Percentiles rank a stretch among this genome's conserved stretches.
Conservation (phyloP, 208 protist species). For the Angomonas ambiguus region DNA sequence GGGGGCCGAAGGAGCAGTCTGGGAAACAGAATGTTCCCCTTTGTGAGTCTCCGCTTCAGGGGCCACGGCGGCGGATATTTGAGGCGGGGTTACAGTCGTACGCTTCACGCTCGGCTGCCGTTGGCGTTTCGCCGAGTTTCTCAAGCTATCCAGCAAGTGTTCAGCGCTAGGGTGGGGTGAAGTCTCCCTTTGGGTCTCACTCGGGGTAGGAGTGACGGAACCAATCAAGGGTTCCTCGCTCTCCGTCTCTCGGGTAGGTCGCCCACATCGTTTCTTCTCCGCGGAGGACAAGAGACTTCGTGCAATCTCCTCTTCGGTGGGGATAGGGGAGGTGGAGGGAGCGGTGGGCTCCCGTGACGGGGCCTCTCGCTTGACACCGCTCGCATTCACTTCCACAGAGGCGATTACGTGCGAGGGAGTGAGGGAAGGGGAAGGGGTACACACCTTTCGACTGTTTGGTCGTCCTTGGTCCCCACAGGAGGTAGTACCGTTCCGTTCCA, state of each 20-base stretch:
- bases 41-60: background rate
- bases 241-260: constrained; percentile 15
- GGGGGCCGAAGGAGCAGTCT: constrained; percentile 21
- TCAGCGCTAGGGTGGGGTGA: constrained; percentile 28
- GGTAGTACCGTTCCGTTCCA: background rate
- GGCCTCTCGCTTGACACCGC: background rate
- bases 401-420: background rate
- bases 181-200: constrained; percentile 8
- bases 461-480: background rate
- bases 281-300: constrained; percentile 10
- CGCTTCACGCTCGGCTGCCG: constrained; percentile 3
- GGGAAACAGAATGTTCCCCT: background rate
- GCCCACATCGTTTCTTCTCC: constrained; percentile 26
- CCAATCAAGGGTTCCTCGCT: constrained; percentile 6
- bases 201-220: constrained; percentile 1
- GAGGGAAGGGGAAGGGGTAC: constrained; percentile 1
- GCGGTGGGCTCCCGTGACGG: background rate
- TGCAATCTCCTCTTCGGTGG: constrained; percentile 1
- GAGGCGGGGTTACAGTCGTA: background rate
- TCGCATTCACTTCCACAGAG: background rate
- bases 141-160: constrained; percentile 29
- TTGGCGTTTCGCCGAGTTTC: background rate
- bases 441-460: background rate
- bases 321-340: background rate
- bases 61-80: background rate